Base-by-base conservation (phyloP, 768 basidiomycete genomes). In the Kwoniella mangroviensis region DNA sequence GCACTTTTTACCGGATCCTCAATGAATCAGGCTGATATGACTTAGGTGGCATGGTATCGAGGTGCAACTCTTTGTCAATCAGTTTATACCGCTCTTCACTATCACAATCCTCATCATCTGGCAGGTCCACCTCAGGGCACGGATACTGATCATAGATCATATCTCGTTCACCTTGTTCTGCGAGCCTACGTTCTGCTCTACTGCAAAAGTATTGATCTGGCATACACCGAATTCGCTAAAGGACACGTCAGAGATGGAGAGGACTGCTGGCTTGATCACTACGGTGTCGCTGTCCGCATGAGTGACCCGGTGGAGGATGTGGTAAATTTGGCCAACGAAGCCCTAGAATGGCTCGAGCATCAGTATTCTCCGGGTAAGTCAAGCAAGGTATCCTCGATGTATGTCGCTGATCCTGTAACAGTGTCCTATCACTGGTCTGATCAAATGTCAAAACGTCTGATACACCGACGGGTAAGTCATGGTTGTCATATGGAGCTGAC, bases 51-150 rank as follows among this genome's bases (percentile, higher is more conserved):
- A 79, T 97, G 93, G 90, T 93, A 95, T 80, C 84, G 86, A 4
- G 94, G 95, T 51, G 90, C 90, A 75, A 89, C 90, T 9, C 88
- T 97, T n/a, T 87, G 91, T 0, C 93, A 95, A 76, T 92, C 92
- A 0, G 88, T 96, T 41, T 92, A 88, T 80, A 93, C 92, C 5
- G 86, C 90, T 68, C 86, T 91, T 24, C 90, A 92, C 72, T 87
- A 90, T 12, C 92, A 91, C 63, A 88, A 75, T 21, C 74, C 77
- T 86, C 89, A 10, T 88, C 90, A 59, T 73, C 86, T 65, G 67
- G 51, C 70, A 9, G 67, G 45, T 11, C 61, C 61, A 10, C 57
- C 43, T 5, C 60, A 26, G 24, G 22, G 28, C 15, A 52, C 63
- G 4, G n/a, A 41, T 9, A 45, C 43, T 24, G 34, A 63, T 17